Evolutionary conservation across 768 basidiomycete genomes (phyloP).

Genomic region (Phlebiopsis gigantea): DNA sequence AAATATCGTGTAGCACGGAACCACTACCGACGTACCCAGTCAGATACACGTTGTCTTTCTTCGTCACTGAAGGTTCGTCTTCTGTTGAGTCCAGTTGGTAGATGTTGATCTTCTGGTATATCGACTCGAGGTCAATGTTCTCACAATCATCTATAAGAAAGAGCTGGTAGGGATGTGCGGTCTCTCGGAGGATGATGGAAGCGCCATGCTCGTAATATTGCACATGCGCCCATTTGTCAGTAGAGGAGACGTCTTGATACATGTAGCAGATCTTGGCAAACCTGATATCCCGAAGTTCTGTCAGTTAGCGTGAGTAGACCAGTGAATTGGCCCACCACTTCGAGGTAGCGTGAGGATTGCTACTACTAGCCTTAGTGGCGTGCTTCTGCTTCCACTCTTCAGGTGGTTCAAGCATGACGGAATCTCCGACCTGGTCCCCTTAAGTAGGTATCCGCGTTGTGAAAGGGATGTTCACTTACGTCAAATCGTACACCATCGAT

Average conservation of each 20-base stretch:
- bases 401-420: constrained; percentile 60
- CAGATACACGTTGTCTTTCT: constrained; percentile 43
- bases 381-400: constrained; percentile 39
- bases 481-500: constrained; percentile 56
- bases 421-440: constrained; percentile 47
- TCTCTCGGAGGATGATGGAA: constrained; percentile 62
- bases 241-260: constrained; percentile 35
- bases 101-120: constrained; percentile 57
- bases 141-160: constrained; percentile 54
- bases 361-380: constrained; percentile 36
- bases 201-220: constrained; percentile 68
- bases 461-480: constrained; percentile 25
- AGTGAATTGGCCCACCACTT: neutral
- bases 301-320: too few relatives aligned
- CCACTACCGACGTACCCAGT: constrained; percentile 38
- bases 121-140: constrained; percentile 47
- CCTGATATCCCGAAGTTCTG: neutral
- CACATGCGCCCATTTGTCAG: constrained; percentile 54
- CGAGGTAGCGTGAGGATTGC: neutral
- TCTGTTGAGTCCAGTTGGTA: constrained; percentile 28
- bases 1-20: neutral
- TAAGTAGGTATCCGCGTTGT: constrained; percentile 11
- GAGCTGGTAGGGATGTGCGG: constrained; percentile 56
- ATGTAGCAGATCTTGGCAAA: constrained; percentile 66
- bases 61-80: constrained; percentile 33